Evolutionary conservation across 441 rosid species (phyloP), one percentile per base, ranked within the genome.

Genomic region (Erysimum cheiri): DNA sequence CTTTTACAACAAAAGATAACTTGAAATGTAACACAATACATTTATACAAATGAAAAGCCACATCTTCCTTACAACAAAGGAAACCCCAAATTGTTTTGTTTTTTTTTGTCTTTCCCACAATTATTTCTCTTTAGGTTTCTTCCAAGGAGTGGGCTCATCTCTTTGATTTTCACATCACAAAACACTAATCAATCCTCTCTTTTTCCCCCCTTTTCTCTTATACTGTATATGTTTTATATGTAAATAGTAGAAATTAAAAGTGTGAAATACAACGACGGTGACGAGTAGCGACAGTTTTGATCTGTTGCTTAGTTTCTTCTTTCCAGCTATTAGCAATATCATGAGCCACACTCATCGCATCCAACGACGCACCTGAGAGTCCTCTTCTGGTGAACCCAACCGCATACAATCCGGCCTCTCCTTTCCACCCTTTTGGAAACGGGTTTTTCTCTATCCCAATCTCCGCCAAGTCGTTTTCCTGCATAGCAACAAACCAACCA

Each of bases 351-450:
- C 83, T 83, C 24, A 73, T 55, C 0, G 98, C 91, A 63, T 89
- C 94, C 2, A 81, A 46, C 29, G 95, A 85, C 40, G 91, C 93
- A 26, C 96, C 98, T 2, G 86, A 77, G 12, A 92, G 73, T 0
- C 93, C 95, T 82, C 80, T 92, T 75, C 83, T 81, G 13, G 95
- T 85, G 80, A 90, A 92, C 65, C 96, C 96, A 3, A 88, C 96
- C 41, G 98, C 96, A 69, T 90, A 92, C 40, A 92, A 77, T 72
- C 98, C 95, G 0, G 70, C 80, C 12, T 70, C 73, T 3, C 89
- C 93, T 83, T 89, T 92, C 93, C 94, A 92, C 1, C 92, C 94
- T 62, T 92, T 84, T 41, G 97, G 94, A 59, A 86, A 88, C 46
- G 85, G 88, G 26, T 76, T 80, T 69, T 81, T 92, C 37, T 85